A percentile compares a stretch with the other conserved stretches of the same genome.
These are phyloP conservation scores for Mortierella sp. DNA, from an alignment of 371 early-diverging fungal genomes.

Conservation along the genomic window DNA sequence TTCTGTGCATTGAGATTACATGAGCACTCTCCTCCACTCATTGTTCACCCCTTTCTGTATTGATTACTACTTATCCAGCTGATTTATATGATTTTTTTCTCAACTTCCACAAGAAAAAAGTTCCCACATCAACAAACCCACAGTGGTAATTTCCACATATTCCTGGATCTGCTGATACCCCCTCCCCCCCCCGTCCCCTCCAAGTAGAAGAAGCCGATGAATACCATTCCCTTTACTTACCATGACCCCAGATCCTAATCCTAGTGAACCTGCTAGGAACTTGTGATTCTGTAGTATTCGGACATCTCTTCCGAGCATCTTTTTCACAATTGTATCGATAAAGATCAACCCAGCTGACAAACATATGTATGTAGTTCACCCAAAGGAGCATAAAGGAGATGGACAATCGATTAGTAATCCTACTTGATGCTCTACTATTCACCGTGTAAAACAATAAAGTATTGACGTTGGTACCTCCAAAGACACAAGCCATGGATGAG, in stretches of 20 bases:
- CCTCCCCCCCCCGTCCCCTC: too few relatives aligned
- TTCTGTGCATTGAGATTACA: not conserved
- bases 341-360: conserved; percentile 49
- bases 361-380: not conserved
- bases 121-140: too few relatives aligned
- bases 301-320: conserved; percentile 39
- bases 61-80: not conserved
- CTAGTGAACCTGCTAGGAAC: conserved; percentile 52
- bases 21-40: not conserved
- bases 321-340: conserved; percentile 43
- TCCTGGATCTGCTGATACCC: too few relatives aligned
- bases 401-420: not conserved
- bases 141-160: too few relatives aligned
- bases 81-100: not conserved
- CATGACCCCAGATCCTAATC: conserved; percentile 55
- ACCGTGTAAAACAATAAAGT: not conserved
- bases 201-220: not conserved
- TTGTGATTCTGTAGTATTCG: conserved; percentile 52
- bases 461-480: conserved; percentile 34
- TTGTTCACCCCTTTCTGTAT: not conserved
- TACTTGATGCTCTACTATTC: not conserved
- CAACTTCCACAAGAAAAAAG: not conserved
- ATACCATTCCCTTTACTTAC: conserved; percentile 7
- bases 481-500: conserved; percentile 53
- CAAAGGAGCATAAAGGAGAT: not conserved